These are phyloP conservation scores for Xylariaceae sp. DNA, from an alignment of 2,329 filamentous ascomycete genomes.

Conservation along the genomic window DNA sequence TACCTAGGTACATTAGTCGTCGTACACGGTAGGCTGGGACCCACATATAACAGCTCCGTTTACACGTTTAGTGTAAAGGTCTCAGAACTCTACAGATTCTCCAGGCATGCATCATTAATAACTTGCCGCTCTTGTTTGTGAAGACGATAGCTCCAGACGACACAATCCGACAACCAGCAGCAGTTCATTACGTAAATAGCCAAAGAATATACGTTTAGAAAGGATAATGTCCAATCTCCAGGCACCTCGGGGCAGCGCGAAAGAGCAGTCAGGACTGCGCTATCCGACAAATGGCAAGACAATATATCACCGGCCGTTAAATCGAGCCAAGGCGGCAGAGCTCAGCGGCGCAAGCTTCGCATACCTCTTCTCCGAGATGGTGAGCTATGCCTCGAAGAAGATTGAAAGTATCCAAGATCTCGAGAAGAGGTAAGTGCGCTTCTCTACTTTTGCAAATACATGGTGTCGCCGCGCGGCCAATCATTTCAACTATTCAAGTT, in stretches of 20 bases:
- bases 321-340: conserved; percentile 86
- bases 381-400: conserved; percentile 87
- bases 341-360: conserved; percentile 93
- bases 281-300: conserved; percentile 94
- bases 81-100: too few relatives aligned
- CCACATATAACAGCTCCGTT: neutral
- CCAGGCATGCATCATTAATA: too few relatives aligned
- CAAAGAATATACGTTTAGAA: neutral
- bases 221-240: conserved; percentile 58
- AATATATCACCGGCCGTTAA: conserved; percentile 95
- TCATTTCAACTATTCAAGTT: too few relatives aligned
- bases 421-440: conserved; percentile 74
- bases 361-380: conserved; percentile 96
- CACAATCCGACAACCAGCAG: conserved; percentile 4
- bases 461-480: too few relatives aligned
- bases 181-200: neutral
- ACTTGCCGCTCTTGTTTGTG: too few relatives aligned
- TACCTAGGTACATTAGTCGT: too few relatives aligned
- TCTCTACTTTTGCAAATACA: neutral
- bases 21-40: neutral
- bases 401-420: conserved; percentile 94
- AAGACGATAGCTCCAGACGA: neutral
- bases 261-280: conserved; percentile 71
- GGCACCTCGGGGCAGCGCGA: conserved; percentile 52
- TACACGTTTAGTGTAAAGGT: too few relatives aligned